phyloP scores from a whole-genome alignment of 2,329 filamentous ascomycete genomes.

The Amesomyces nigricolor region DNA sequence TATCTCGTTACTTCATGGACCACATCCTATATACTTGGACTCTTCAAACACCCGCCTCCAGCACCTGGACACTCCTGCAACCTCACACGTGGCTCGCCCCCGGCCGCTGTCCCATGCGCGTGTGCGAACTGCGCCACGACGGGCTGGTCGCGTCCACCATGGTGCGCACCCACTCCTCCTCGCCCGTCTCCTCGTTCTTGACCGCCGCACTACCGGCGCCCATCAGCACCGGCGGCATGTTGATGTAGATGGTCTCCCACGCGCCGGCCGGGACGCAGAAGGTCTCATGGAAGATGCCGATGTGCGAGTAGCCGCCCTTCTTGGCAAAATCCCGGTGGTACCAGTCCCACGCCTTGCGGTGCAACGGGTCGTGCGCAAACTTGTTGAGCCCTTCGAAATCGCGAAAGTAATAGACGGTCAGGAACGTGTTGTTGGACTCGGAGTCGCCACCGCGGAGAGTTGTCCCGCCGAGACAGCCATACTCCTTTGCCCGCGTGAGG shows the following conservation, averaged over 20 bases:
- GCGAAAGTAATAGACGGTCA: slow-evolving; percentile 47
- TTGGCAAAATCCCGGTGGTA: slow-evolving; percentile 29
- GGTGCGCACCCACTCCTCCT: slow-evolving; percentile 16
- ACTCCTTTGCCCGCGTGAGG: slow-evolving; percentile 34
- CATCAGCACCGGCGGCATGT: slow-evolving; percentile 37
- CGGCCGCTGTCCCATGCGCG: slow-evolving; percentile 12
- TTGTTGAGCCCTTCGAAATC: slow-evolving; percentile 43
- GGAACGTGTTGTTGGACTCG: slow-evolving; percentile 35
- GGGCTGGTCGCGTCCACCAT: slow-evolving; percentile 13
- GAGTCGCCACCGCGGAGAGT: slow-evolving; percentile 35
- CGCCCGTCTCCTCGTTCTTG: slow-evolving; percentile 11
- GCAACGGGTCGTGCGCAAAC: slow-evolving; percentile 46
- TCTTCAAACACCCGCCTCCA: too few relatives aligned
- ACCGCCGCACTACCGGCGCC: slow-evolving; percentile 27
- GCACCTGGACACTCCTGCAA: neutral
- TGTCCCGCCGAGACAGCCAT: slow-evolving; percentile 43
- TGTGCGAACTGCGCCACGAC: slow-evolving; percentile 4
- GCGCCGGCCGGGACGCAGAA: slow-evolving; percentile 40
- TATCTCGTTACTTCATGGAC: neutral
- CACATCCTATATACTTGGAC: neutral
- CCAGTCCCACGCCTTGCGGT: slow-evolving; percentile 47
- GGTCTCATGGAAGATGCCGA: slow-evolving; percentile 45
- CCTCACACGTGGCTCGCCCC: neutral
- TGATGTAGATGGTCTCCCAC: slow-evolving; percentile 49
- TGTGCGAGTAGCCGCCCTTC: slow-evolving; percentile 1